Evolutionary conservation across 2,329 filamentous ascomycete species (phyloP).

Genomic region (Fusarium sp.): DNA sequence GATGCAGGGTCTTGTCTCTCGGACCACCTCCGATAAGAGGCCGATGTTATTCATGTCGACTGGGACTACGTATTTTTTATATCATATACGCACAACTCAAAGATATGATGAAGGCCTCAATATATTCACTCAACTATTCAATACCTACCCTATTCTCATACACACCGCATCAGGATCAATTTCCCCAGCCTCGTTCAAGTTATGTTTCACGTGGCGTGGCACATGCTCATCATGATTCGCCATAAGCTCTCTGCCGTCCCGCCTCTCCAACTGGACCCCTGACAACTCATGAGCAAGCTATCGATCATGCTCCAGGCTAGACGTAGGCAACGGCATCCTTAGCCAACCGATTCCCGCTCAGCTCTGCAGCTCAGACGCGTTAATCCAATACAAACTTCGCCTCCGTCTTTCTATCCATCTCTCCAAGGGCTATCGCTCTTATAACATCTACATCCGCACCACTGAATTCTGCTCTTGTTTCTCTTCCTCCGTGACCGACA

Average conservation of each 20-base stretch:
- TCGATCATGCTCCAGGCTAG: slow-evolving; percentile 36
- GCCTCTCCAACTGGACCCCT: slow-evolving; percentile 19
- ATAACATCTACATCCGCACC: slow-evolving; percentile 19
- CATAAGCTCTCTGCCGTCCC: slow-evolving; percentile 16
- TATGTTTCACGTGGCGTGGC: slow-evolving; percentile 45
- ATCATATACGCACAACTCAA: not conserved
- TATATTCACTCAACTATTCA: not conserved
- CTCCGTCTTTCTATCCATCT: not conserved
- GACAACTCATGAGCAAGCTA: slow-evolving; percentile 27
- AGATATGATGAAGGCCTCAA: not conserved
- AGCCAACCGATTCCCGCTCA: slow-evolving; percentile 39
- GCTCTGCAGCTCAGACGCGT: slow-evolving; percentile 27
- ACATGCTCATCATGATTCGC: slow-evolving; percentile 43
- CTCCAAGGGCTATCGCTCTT: not conserved
- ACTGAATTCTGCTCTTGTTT: not conserved
- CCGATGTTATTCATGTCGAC: not conserved
- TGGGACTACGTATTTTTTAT: not conserved
- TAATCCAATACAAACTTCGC: slow-evolving; percentile 29
- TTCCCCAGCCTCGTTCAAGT: slow-evolving; percentile 34
- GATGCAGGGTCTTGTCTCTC: slow-evolving; percentile 21
- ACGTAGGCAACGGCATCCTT: slow-evolving; percentile 11
- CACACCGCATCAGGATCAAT: not conserved
- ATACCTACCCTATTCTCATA: not conserved
- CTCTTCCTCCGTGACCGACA: slow-evolving; percentile 4
- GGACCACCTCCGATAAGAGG: slow-evolving; percentile 13